A percentile compares a stretch with the other conserved stretches of the same genome.
phyloP scores from a whole-genome alignment of 768 basidiomycete genomes.

The Phlegmacium glaucopus region DNA sequence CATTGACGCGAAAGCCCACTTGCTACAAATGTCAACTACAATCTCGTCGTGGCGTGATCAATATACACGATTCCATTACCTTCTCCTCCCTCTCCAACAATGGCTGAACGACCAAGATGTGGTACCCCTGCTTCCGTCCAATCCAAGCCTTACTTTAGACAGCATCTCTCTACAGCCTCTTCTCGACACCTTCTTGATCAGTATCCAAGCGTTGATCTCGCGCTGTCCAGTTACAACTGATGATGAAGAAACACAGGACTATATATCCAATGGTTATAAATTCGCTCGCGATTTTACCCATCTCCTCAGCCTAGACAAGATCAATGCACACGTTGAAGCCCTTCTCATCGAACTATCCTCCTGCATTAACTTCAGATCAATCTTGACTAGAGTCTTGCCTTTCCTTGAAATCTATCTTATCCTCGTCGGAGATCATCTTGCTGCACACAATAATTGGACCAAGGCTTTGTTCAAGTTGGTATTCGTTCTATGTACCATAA shows the following conservation, averaged over 20 bases:
- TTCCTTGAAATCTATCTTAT: slow-evolving; percentile 68
- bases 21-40: slow-evolving; percentile 12
- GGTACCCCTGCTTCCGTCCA: slow-evolving; percentile 8
- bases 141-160: slow-evolving; percentile 7
- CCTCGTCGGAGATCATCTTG: slow-evolving; percentile 57
- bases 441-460: slow-evolving; percentile 57
- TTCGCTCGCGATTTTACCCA: slow-evolving; percentile 43
- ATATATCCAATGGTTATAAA: slow-evolving; percentile 46
- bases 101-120: slow-evolving; percentile 28
- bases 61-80: slow-evolving; percentile 26
- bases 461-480: slow-evolving; percentile 82
- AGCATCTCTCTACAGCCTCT: slow-evolving; percentile 33
- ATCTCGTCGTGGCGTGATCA: slow-evolving; percentile 24
- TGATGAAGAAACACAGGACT: slow-evolving; percentile 42
- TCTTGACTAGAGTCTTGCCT: slow-evolving; percentile 54
- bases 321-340: slow-evolving; percentile 38
- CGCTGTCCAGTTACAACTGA: slow-evolving; percentile 27
- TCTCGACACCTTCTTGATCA: slow-evolving; percentile 63
- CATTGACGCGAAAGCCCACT: slow-evolving; percentile 21
- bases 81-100: slow-evolving; percentile 27
- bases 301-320: slow-evolving; percentile 43
- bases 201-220: slow-evolving; percentile 57
- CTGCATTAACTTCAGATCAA: slow-evolving; percentile 26
- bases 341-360: slow-evolving; percentile 38
- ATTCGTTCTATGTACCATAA: slow-evolving; percentile 70